These are phyloP conservation scores for Metarhizium anisopliae DNA, from an alignment of 2,329 filamentous ascomycete species.

Conservation along the genomic window DNA sequence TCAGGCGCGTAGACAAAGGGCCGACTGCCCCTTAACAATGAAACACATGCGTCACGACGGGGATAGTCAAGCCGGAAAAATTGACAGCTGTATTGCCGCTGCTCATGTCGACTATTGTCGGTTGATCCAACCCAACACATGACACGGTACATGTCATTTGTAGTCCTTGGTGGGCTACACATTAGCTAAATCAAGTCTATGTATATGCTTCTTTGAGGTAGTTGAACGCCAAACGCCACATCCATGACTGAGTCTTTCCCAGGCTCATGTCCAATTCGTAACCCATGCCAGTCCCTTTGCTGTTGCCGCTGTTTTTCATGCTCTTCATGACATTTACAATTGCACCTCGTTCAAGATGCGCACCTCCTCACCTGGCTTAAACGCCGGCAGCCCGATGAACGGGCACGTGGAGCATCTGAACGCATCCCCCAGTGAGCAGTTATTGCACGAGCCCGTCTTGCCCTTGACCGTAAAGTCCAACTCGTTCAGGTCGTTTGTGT, in stretches of 20 bases:
- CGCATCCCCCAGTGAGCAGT: conserved; percentile 88
- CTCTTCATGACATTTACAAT: conserved; percentile 41
- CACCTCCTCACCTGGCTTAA: conserved; percentile 95
- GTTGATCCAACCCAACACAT: neutral
- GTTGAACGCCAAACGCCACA: conserved; percentile 4
- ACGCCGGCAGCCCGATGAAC: conserved; percentile 86
- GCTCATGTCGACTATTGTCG: neutral
- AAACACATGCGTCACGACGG: neutral
- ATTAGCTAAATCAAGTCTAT: neutral
- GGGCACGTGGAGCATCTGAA: conserved; percentile 67
- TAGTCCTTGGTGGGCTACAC: neutral
- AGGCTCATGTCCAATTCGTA: neutral
- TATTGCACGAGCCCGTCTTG: conserved; percentile 90
- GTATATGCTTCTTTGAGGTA: neutral
- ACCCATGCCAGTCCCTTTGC: neutral
- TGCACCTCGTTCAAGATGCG: conserved; percentile 80
- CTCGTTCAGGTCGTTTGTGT: conserved; percentile 68
- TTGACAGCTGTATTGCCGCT: neutral
- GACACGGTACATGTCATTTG: neutral
- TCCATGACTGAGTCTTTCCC: conserved; percentile 2
- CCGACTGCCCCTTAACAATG: neutral
- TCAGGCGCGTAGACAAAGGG: no score
- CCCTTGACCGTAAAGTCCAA: conserved; percentile 97
- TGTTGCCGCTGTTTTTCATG: neutral
- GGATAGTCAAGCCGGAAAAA: neutral